A percentile compares a stretch with the other conserved stretches of the same genome.
Conservation (phyloP, 352 stramenopile genomes). For the Thraustochytrium sp. region DNA sequence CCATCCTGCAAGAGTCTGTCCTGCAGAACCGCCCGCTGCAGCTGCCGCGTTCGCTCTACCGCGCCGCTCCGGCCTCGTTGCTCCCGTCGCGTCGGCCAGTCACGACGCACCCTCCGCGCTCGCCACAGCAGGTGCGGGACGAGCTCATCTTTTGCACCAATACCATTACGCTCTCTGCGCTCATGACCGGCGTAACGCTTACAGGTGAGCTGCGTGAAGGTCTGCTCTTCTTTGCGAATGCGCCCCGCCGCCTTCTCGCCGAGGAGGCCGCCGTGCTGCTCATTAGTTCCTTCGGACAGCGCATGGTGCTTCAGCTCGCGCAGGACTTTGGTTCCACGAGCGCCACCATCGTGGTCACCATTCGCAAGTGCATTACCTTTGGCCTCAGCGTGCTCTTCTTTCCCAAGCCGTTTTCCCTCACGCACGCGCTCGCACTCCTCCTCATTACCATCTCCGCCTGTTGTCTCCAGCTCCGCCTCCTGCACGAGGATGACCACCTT, state of each 20-base stretch:
- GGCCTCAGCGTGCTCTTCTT: constrained; percentile 6
- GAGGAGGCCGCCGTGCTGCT: not conserved
- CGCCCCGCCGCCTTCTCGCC: not conserved
- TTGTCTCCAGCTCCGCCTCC: not conserved
- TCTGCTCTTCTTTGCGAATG: not conserved
- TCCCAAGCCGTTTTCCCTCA: constrained; percentile 2
- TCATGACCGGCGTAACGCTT: not conserved
- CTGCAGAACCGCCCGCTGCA: not conserved
- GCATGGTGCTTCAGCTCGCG: not conserved
- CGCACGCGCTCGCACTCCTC: not conserved
- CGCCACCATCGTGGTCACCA: constrained; percentile 22
- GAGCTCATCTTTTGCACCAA: constrained; percentile 33
- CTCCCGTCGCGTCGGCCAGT: no score
- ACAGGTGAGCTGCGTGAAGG: not conserved
- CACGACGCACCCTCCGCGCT: no score
- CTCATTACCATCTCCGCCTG: not conserved
- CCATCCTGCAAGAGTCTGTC: constrained; percentile 21
- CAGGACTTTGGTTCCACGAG: constrained; percentile 19
- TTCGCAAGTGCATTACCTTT: constrained; percentile 39
- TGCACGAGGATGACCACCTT: not conserved
- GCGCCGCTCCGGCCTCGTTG: not conserved
- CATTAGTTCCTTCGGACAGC: constrained; percentile 2
- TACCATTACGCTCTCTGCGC: not conserved
- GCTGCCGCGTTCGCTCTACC: not conserved
- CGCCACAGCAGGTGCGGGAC: not conserved